Evolutionary conservation across 176 grass and related monocot genomes (phyloP).

Genomic region (Thinopyrum elongatum): DNA sequence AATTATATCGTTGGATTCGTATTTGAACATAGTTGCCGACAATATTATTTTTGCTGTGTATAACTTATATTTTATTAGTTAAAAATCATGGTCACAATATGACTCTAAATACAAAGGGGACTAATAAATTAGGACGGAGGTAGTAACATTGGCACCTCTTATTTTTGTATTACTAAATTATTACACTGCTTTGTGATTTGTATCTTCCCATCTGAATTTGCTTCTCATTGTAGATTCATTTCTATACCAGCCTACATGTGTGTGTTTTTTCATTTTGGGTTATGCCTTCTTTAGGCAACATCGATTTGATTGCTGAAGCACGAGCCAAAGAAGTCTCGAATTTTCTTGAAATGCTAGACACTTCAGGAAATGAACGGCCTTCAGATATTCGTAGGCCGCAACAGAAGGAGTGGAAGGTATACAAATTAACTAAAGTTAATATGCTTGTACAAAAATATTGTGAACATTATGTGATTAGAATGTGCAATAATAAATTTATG

Average conservation of each 20-base stretch:
- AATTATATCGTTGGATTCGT: too few species aligned
- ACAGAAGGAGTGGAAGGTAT: conserved; percentile 94
- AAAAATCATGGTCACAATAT: too few species aligned
- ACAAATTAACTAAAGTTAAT: not conserved
- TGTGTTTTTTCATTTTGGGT: conserved; percentile 3
- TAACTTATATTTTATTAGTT: too few species aligned
- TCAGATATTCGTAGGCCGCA: conserved; percentile 23
- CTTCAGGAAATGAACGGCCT: conserved; percentile 48
- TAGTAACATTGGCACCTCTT: not conserved
- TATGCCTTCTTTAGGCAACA: conserved; percentile 45
- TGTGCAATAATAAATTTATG: not conserved
- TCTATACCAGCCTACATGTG: not conserved
- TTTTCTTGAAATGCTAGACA: conserved; percentile 88
- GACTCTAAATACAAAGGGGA: too few species aligned
- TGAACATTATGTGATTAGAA: not conserved
- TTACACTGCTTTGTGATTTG: not conserved
- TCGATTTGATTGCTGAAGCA: conserved; percentile 58
- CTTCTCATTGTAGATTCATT: conserved; percentile 1
- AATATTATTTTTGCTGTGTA: too few species aligned
- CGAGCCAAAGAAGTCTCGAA: conserved; percentile 64
- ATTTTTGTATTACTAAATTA: not conserved
- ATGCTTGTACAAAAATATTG: not conserved
- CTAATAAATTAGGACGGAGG: too few species aligned
- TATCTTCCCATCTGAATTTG: not conserved
- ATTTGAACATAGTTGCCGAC: too few species aligned